These are phyloP conservation scores for Tricholoma terreum DNA, from an alignment of 768 basidiomycete genomes.

Conservation along the genomic window DNA sequence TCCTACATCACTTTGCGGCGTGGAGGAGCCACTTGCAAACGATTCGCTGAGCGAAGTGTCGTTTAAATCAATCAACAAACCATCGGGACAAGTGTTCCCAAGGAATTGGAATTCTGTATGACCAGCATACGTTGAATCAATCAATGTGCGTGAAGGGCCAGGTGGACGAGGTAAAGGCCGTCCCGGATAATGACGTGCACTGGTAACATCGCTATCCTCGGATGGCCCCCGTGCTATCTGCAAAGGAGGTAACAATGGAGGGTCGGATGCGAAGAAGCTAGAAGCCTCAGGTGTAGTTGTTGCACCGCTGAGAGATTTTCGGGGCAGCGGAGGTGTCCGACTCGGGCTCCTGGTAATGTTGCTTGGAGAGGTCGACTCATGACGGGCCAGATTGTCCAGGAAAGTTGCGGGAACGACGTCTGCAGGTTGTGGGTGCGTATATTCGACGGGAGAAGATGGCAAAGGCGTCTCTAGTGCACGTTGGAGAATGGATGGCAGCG, in stretches of 20 bases:
- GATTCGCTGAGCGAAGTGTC: constrained; percentile 25
- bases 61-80: constrained; percentile 55
- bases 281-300: background rate
- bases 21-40: background rate
- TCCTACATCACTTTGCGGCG: background rate
- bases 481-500: constrained; percentile 25
- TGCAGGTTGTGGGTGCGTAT: background rate
- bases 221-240: background rate
- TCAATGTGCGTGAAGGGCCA: constrained; percentile 17
- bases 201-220: constrained; percentile 24
- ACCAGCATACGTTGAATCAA: constrained; percentile 35
- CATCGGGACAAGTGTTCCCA: constrained; percentile 38
- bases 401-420: background rate
- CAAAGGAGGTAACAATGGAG: background rate
- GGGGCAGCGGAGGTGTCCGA: background rate
- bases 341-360: background rate
- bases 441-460: constrained; percentile 34
- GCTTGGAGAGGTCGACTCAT: background rate
- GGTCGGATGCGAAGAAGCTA: constrained; percentile 2
- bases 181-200: constrained; percentile 48
- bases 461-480: constrained; percentile 35
- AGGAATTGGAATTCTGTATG: constrained; percentile 19
- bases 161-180: constrained; percentile 54
- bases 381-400: background rate
- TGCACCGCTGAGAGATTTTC: background rate